A percentile compares a stretch with the other conserved stretches of the same genome.
These are phyloP conservation scores for Zygoascus bituminiphila DNA, from an alignment of 805 yeast species.

Conservation along the genomic window DNA sequence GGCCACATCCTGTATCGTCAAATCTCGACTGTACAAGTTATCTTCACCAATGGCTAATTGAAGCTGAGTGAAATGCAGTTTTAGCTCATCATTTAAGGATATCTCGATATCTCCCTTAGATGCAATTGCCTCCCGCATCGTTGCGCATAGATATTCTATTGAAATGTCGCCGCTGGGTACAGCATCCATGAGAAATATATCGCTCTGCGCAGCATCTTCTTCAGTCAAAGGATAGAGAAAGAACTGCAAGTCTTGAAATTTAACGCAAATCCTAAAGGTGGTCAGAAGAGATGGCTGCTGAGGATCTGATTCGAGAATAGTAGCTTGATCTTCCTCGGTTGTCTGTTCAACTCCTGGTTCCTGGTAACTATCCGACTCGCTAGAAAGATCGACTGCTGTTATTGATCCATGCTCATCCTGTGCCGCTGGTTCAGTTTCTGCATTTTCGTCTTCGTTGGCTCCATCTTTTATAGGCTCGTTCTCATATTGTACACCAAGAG, in stretches of 20 bases:
- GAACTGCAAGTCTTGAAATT: not conserved
- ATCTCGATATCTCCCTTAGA: not conserved
- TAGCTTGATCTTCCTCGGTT: too few relatives aligned
- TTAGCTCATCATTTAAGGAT: not conserved
- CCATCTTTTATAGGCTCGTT: too few relatives aligned
- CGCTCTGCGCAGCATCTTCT: not conserved
- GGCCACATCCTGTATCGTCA: constrained; percentile 20
- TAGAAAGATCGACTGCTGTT: too few relatives aligned
- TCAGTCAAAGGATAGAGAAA: not conserved
- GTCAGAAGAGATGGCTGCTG: not conserved
- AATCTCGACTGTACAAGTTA: constrained; percentile 20
- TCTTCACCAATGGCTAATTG: constrained; percentile 12
- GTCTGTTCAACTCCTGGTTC: too few relatives aligned
- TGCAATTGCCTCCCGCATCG: not conserved
- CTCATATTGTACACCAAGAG: too few relatives aligned
- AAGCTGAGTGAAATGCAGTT: not conserved
- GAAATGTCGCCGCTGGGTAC: not conserved
- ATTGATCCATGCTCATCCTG: too few relatives aligned
- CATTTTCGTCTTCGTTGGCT: too few relatives aligned
- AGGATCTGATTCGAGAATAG: too few relatives aligned
- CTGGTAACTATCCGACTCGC: too few relatives aligned
- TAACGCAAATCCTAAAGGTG: not conserved
- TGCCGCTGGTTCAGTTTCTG: too few relatives aligned
- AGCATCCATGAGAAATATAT: not conserved
- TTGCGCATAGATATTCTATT: not conserved